A percentile compares a stretch with the other conserved stretches of the same genome.
phyloP scores from a whole-genome alignment of 306 rosid genomes.

The Coriaria nepalensis region DNA sequence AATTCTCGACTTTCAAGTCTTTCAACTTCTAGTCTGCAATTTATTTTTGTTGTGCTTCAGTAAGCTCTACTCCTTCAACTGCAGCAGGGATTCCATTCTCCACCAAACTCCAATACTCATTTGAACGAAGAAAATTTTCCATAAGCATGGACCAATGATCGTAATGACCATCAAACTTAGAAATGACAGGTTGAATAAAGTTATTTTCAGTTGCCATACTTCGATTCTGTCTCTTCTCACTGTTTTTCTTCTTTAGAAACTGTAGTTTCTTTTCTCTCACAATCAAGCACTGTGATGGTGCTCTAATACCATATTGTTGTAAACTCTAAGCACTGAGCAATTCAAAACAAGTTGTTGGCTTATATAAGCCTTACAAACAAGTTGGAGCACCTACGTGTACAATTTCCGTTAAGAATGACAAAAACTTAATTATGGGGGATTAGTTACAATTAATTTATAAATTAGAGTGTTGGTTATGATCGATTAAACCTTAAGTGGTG shows the following conservation, averaged over 20 bases:
- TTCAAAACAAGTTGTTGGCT: neutral
- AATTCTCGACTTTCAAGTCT: no score
- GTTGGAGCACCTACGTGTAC: no score
- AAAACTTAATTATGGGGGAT: no score
- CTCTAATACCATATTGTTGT: constrained; percentile 5
- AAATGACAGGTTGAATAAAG: constrained; percentile 4
- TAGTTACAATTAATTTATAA: no score
- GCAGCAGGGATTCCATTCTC: neutral
- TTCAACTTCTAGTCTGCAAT: constrained; percentile 1
- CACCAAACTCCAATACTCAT: constrained; percentile 11
- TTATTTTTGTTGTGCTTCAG: neutral
- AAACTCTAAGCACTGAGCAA: neutral
- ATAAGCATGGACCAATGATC: constrained; percentile 13
- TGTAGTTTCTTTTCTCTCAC: constrained; percentile 1
- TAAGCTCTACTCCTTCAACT: neutral
- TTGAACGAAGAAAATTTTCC: constrained; percentile 1
- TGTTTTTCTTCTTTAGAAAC: constrained; percentile 1
- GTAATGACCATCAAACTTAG: constrained; percentile 12
- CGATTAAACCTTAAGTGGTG: no score
- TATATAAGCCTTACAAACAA: neutral
- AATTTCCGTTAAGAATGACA: no score
- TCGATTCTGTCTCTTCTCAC: neutral
- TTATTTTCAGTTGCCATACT: constrained; percentile 7
- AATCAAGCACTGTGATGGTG: neutral
- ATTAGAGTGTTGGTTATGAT: no score